phyloP scores from a whole-genome alignment of 176 grass and related monocot species.

The Musa acuminata region DNA sequence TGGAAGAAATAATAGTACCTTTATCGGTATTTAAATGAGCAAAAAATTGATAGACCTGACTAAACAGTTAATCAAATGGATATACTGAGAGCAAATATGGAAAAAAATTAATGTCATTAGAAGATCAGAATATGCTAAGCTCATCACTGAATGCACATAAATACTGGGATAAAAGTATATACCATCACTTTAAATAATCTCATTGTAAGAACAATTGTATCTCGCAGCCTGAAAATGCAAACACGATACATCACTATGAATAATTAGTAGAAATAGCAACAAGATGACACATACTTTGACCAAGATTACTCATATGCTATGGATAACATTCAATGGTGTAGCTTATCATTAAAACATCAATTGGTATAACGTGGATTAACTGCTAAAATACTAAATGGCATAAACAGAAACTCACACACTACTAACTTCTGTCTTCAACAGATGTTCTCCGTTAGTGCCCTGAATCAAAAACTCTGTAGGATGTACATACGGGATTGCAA shows the following conservation, averaged over 20 bases:
- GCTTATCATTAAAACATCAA: too few species aligned
- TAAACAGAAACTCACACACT: constrained; percentile 38
- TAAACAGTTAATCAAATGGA: background rate
- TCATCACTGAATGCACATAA: background rate
- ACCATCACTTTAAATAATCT: constrained; percentile 84
- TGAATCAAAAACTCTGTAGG: constrained; percentile 56
- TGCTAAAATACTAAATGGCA: background rate
- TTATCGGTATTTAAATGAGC: background rate
- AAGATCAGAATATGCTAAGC: constrained; percentile 4
- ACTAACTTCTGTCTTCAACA: constrained; percentile 45
- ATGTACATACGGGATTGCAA: constrained; percentile 46
- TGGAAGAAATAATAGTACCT: too few species aligned
- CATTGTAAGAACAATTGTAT: constrained; percentile 79
- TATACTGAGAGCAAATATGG: background rate
- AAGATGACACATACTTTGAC: too few species aligned
- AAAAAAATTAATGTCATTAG: background rate
- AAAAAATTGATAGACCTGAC: background rate
- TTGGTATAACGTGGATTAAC: too few species aligned
- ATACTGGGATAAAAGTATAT: constrained; percentile 19
- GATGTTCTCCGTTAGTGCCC: constrained; percentile 34
- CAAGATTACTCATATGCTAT: too few species aligned
- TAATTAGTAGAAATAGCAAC: background rate
- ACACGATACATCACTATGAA: background rate
- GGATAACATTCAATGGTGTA: too few species aligned
- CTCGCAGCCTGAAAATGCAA: constrained; percentile 47